Evolutionary conservation across 768 basidiomycete species (phyloP), one percentile per base, ranked within the genome.

Genomic region (Hemileccinum impolitum): DNA sequence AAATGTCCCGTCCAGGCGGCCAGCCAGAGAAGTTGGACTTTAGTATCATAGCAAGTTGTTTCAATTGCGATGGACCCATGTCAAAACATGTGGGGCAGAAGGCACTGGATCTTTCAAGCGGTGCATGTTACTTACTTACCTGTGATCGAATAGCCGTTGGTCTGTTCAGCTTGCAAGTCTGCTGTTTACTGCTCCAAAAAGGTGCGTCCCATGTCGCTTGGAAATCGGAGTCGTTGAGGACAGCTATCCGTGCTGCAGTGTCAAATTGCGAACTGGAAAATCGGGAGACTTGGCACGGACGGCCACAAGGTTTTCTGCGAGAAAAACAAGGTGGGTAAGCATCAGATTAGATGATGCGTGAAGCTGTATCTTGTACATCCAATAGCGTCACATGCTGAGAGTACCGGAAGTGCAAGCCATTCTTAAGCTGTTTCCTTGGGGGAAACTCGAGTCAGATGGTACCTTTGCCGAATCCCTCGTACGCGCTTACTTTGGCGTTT

Each of bases 341-440:
- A 35, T 50, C 12, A 35, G 34, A 41, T 28, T 41, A 23, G 32
- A 28, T 19, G 32, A 40, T 37, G 18, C 41, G 25, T 23, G 17
- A 21, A 36, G 31, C 17, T 25, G 12, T 9, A 45, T 41, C 21
- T 48, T 39, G 28, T 18, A 11, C 44, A 37, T 26, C 14, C 7
- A 10, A 48, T 39, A 73, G 72, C 55, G 63, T 50, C 67, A 73
- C 47, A 74, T 74, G 73, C 44, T 65, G 43, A 66, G 58, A 46
- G 61, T 69, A 6, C 53, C 68, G 0, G 53, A 68, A 47, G 58
- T 69, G 15, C 71, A 63, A 28, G 61, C 63, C 14, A 58, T 70
- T 39, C 56, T 72, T 31, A 58, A 57, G 17, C 67, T 69, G 19
- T 75, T 75, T 52, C 69, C 74, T 8, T 75, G 75, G 74, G 75